Conservation (phyloP, 2,329 filamentous ascomycete genomes). For the Clarireedia sp. region DNA sequence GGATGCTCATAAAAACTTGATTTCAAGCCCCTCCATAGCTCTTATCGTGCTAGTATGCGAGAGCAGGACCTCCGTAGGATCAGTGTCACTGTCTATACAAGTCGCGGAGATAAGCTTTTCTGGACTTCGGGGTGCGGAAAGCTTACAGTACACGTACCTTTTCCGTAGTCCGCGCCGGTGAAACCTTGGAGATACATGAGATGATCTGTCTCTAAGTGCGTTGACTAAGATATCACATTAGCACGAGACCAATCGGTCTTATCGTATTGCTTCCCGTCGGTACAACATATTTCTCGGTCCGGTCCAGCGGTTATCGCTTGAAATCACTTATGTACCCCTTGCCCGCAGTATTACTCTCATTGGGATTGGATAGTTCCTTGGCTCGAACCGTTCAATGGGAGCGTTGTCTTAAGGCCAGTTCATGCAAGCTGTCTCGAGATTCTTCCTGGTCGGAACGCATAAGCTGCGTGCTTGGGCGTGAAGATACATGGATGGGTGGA, state of each 20-base stretch:
- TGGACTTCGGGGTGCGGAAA: neutral
- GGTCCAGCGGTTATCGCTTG: neutral
- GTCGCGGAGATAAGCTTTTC: neutral
- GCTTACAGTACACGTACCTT: too few species aligned
- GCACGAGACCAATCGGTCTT: neutral
- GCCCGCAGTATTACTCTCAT: neutral
- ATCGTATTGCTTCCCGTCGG: constrained; percentile 2
- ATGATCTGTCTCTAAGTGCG: constrained; percentile 8
- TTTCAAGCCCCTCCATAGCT: too few species aligned
- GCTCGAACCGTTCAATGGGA: neutral
- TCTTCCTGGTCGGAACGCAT: neutral
- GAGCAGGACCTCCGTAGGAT: neutral
- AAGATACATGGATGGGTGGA: neutral
- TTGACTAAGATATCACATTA: neutral
- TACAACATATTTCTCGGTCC: constrained; percentile 6
- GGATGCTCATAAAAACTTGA: too few species aligned
- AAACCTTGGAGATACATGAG: constrained; percentile 3
- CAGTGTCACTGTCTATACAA: neutral
- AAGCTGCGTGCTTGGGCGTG: neutral
- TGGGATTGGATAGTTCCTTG: neutral
- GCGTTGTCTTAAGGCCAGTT: neutral
- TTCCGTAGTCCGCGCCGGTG: neutral
- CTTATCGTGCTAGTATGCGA: too few species aligned
- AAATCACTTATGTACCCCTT: neutral
- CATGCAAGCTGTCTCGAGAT: neutral